Evolutionary conservation across 371 early-diverging fungal species (phyloP).

Genomic region (Umbelopsis sp.): DNA sequence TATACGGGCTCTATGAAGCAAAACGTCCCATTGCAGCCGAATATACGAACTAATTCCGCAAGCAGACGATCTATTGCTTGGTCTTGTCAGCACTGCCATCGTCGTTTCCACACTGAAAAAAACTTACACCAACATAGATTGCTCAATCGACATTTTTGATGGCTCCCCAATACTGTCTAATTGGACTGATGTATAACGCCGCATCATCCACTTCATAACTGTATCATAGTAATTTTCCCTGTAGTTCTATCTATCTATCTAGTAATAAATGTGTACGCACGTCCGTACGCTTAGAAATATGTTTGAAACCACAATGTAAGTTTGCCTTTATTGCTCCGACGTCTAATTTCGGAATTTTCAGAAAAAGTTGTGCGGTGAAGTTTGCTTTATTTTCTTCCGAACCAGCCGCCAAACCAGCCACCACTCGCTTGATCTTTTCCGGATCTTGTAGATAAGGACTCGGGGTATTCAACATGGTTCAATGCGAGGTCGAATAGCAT

Average conservation of each 20-base stretch:
- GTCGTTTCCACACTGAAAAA: conserved; percentile 10
- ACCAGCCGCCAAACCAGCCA: conserved; percentile 26
- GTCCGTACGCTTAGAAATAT: too few species aligned
- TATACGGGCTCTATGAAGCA: not conserved
- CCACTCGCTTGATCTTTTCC: conserved; percentile 29
- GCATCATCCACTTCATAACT: not conserved
- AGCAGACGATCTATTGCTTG: not conserved
- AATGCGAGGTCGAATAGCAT: conserved; percentile 83
- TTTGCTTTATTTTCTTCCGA: conserved; percentile 13
- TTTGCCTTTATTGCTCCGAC: not conserved
- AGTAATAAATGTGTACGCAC: too few species aligned
- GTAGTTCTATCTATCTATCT: too few species aligned
- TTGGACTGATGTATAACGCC: not conserved
- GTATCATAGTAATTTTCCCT: too few species aligned
- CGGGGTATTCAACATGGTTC: conserved; percentile 71
- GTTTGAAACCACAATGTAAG: not conserved
- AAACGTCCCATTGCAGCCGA: not conserved
- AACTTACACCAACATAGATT: conserved; percentile 1
- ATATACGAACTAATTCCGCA: not conserved
- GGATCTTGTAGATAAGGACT: conserved; percentile 31
- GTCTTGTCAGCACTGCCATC: conserved; percentile 6
- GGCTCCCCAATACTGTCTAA: too few species aligned
- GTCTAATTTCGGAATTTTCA: conserved; percentile 2
- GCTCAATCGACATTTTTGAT: conserved; percentile 3
- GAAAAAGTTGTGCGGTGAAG: not conserved